Evolutionary conservation across 331 rosid genomes (phyloP).

Genomic region (Rosa hybrid): DNA sequence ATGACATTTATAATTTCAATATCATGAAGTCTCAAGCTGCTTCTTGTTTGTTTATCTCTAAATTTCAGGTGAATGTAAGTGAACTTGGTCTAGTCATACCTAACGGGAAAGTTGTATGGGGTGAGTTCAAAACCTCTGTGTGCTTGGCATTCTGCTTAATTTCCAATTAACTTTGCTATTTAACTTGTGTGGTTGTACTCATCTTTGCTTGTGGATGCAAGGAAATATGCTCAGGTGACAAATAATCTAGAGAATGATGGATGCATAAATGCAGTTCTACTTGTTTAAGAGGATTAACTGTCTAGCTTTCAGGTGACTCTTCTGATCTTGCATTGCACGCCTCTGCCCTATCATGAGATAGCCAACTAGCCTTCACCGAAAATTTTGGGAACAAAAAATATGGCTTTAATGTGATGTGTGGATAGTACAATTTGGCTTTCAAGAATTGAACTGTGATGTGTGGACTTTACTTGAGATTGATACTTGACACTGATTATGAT

Average conservation of each 20-base stretch:
- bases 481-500: no score
- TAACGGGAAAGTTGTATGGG: constrained; percentile 97
- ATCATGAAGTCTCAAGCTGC: background rate
- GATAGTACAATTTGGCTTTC: background rate
- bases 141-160: background rate
- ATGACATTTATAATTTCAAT: background rate
- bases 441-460: background rate
- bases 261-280: constrained; percentile 86
- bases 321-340: background rate
- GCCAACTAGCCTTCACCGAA: background rate
- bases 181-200: background rate
- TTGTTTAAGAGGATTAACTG: constrained; percentile 44
- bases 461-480: no score
- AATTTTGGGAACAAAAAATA: background rate
- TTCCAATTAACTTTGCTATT: background rate
- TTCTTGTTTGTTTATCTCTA: constrained; percentile 3
- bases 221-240: constrained; percentile 95
- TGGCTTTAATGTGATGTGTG: background rate
- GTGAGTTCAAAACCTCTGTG: constrained; percentile 34
- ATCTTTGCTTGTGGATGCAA: constrained; percentile 39
- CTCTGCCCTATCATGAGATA: background rate
- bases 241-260: constrained; percentile 95
- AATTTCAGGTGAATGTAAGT: constrained; percentile 82
- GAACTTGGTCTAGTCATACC: constrained; percentile 97
- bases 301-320: background rate